Conservation (phyloP, 306 rosid genomes). For the Trichosanthes truncata region DNA sequence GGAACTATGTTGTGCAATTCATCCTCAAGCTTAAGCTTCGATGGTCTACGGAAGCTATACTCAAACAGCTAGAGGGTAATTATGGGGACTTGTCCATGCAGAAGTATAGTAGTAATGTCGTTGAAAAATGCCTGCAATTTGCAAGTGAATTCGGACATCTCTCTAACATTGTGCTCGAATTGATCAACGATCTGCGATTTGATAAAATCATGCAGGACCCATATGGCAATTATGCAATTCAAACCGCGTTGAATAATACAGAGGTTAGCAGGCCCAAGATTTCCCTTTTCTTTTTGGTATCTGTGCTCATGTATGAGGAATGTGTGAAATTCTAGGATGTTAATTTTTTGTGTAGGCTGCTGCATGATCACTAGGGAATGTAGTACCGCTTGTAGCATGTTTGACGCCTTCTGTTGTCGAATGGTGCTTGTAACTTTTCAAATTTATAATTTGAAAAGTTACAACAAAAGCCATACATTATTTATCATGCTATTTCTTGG, state of each 20-base stretch:
- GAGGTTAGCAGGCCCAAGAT: constrained; percentile 23
- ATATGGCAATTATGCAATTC: constrained; percentile 43
- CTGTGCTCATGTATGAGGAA: not conserved
- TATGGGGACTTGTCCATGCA: constrained; percentile 39
- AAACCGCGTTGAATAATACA: constrained; percentile 30
- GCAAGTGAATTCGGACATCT: constrained; percentile 15
- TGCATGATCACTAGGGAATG: not conserved
- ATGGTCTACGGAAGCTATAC: constrained; percentile 28
- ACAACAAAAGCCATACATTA: not conserved
- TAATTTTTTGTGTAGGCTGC: not conserved
- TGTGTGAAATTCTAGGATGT: not conserved
- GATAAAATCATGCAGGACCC: constrained; percentile 52
- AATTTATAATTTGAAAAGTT: not conserved
- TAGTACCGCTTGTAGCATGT: not conserved
- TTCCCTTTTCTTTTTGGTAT: not conserved
- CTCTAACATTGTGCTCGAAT: constrained; percentile 21
- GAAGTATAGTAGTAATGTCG: constrained; percentile 50
- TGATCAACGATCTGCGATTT: constrained; percentile 22
- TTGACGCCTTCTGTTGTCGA: not conserved
- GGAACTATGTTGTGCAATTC: constrained; percentile 59
- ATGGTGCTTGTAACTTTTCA: not conserved
- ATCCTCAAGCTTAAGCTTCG: constrained; percentile 33
- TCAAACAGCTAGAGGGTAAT: constrained; percentile 34
- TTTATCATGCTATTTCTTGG: too few relatives aligned
- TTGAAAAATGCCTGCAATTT: constrained; percentile 35